Conservation (phyloP, 257 asterid genomes). For the Solanum etuberosum region DNA sequence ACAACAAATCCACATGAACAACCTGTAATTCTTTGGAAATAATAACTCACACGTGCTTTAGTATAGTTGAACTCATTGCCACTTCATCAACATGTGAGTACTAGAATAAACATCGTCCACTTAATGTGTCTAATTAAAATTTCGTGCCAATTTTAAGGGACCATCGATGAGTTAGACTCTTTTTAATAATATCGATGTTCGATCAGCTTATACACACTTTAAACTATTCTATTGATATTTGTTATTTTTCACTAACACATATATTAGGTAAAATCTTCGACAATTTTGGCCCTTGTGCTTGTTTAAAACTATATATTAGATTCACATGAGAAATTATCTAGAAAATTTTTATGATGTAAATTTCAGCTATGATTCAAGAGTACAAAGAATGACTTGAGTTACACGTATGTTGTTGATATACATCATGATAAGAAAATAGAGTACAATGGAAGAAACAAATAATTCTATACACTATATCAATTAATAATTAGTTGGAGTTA, state of each 20-base stretch:
- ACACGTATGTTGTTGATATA: not conserved
- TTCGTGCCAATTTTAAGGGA: no score
- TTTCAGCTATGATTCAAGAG: not conserved
- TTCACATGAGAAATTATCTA: not conserved
- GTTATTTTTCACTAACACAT: not conserved
- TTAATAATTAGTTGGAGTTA: not conserved
- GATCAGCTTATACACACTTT: not conserved
- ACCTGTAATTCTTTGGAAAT: not conserved
- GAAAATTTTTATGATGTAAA: no score
- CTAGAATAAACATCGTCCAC: no score
- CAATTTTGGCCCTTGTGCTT: not conserved
- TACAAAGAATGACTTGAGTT: not conserved
- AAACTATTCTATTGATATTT: not conserved
- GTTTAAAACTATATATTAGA: not conserved
- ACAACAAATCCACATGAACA: not conserved
- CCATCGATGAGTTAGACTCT: no score
- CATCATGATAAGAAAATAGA: not conserved
- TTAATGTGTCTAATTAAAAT: no score
- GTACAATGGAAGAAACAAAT: not conserved
- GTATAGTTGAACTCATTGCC: not conserved
- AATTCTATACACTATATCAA: not conserved
- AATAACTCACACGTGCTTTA: not conserved
- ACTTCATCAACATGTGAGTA: not conserved
- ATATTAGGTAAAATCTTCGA: not conserved
- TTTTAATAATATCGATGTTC: not conserved